A percentile compares a stretch with the other conserved stretches of the same genome.
phyloP scores from a whole-genome alignment of 2,329 filamentous ascomycete genomes.

The Aureobasidium sp. region DNA sequence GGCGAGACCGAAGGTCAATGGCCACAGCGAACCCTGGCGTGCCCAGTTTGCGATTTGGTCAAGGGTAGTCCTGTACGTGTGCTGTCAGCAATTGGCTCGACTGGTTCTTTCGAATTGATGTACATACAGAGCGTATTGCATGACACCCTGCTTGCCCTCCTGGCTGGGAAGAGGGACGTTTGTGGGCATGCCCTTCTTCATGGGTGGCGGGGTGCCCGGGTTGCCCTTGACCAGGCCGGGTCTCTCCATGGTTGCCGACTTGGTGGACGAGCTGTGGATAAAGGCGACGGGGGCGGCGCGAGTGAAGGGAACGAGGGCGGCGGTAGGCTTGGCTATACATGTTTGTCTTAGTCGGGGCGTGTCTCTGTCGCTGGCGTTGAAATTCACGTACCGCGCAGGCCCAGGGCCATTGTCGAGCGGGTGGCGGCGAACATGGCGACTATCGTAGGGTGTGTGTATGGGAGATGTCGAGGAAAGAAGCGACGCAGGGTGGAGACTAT shows the following conservation, averaged over 20 bases:
- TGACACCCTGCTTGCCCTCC: conserved; percentile 68
- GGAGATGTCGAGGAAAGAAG: conserved; percentile 1
- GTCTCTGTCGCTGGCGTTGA: neutral
- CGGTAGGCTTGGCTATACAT: conserved; percentile 56
- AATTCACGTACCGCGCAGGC: conserved; percentile 44
- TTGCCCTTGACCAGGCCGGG: conserved; percentile 47
- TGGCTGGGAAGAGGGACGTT: conserved; percentile 74
- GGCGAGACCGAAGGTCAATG: conserved; percentile 80
- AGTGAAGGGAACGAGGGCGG: conserved; percentile 53
- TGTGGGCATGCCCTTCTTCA: conserved; percentile 48
- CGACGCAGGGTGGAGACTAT: neutral
- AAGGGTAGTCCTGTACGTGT: conserved; percentile 58
- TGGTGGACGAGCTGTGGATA: conserved; percentile 60
- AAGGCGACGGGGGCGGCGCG: conserved; percentile 53
- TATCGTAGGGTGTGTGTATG: neutral
- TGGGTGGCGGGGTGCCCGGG: conserved; percentile 45
- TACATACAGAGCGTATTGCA: conserved; percentile 82
- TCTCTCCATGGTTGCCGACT: conserved; percentile 51
- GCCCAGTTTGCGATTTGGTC: conserved; percentile 80
- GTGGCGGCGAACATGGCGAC: conserved; percentile 45
- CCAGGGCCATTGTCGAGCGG: conserved; percentile 47
- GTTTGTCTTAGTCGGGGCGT: conserved; percentile 4
- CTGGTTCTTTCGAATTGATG: neutral
- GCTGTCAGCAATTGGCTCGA: conserved; percentile 19
- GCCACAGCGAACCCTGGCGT: conserved; percentile 78